Conservation (phyloP, 2,329 filamentous ascomycete genomes). For the Aspergillus alliaceus region DNA sequence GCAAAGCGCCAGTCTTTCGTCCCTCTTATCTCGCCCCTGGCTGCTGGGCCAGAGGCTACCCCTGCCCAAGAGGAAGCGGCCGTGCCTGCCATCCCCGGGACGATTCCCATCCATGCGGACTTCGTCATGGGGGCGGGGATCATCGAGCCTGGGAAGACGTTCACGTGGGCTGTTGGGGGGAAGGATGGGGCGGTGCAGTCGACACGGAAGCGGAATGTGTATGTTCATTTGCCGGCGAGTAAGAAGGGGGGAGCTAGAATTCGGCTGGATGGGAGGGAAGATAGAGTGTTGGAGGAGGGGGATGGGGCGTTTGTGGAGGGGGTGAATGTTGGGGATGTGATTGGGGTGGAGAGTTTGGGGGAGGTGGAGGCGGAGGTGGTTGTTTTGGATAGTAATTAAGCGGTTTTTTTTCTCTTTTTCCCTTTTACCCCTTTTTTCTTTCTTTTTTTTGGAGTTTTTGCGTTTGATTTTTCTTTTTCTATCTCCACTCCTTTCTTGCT, state of each 20-base stretch:
- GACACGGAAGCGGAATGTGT: slow-evolving; percentile 64
- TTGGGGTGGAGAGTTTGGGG: slow-evolving; percentile 67
- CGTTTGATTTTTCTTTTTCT: too few relatives aligned
- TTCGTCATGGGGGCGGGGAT: slow-evolving; percentile 79
- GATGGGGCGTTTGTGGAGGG: slow-evolving; percentile 76
- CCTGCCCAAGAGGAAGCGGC: slow-evolving; percentile 63
- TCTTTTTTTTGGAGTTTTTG: neutral
- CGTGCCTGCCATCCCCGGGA: slow-evolving; percentile 60
- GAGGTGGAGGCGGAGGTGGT: slow-evolving; percentile 70
- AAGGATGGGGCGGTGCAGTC: slow-evolving; percentile 30
- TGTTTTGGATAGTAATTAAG: slow-evolving; percentile 62
- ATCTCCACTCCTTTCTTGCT: too few relatives aligned
- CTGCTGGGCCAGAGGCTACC: slow-evolving; percentile 63
- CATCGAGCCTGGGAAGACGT: slow-evolving; percentile 63
- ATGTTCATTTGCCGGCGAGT: slow-evolving; percentile 77
- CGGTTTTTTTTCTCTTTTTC: neutral
- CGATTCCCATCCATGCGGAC: slow-evolving; percentile 82
- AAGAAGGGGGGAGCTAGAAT: slow-evolving; percentile 73
- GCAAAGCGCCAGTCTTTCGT: slow-evolving; percentile 71
- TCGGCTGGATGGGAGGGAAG: slow-evolving; percentile 64
- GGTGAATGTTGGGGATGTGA: slow-evolving; percentile 63
- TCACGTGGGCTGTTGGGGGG: slow-evolving; percentile 71
- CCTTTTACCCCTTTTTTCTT: neutral
- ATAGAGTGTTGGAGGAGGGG: slow-evolving; percentile 69
- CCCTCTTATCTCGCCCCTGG: slow-evolving; percentile 72